Evolutionary conservation across 441 rosid species (phyloP).

Genomic region (Viola pubescens): DNA sequence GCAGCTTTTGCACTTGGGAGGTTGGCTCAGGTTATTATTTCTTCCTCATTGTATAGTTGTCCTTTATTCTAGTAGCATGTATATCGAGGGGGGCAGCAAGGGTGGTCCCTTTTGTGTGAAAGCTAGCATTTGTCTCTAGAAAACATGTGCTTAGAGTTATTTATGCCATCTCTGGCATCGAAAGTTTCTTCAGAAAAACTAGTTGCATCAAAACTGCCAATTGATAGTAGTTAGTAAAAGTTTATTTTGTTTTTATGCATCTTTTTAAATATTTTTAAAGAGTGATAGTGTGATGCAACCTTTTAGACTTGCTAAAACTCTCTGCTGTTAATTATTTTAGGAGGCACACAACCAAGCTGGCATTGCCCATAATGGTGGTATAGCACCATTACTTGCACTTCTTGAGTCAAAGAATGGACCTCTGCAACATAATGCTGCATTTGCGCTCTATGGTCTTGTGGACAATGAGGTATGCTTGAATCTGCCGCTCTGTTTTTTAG

Average conservation of each 20-base stretch:
- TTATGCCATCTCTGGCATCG: no score
- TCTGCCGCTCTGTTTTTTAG: constrained; percentile 2
- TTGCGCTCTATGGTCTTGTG: constrained; percentile 91
- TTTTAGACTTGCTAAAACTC: neutral
- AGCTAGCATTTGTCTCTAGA: no score
- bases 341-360: constrained; percentile 94
- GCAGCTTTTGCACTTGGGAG: constrained; percentile 98
- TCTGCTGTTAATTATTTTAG: constrained; percentile 22
- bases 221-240: no score
- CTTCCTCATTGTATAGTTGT: neutral
- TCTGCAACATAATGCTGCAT: constrained; percentile 96
- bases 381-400: constrained; percentile 70
- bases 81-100: no score
- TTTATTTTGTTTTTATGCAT: no score
- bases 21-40: constrained; percentile 78
- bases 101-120: no score
- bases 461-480: constrained; percentile 70
- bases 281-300: neutral
- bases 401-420: constrained; percentile 85
- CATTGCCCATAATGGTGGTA: constrained; percentile 81
- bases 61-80: no score
- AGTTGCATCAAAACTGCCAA: no score
- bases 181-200: no score
- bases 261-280: no score
- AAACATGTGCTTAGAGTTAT: no score